A percentile compares a stretch with the other conserved stretches of the same genome.
Evolutionary conservation across 1,139 yeast genomes (phyloP).

Genomic region (Protomyces macrosporus): DNA sequence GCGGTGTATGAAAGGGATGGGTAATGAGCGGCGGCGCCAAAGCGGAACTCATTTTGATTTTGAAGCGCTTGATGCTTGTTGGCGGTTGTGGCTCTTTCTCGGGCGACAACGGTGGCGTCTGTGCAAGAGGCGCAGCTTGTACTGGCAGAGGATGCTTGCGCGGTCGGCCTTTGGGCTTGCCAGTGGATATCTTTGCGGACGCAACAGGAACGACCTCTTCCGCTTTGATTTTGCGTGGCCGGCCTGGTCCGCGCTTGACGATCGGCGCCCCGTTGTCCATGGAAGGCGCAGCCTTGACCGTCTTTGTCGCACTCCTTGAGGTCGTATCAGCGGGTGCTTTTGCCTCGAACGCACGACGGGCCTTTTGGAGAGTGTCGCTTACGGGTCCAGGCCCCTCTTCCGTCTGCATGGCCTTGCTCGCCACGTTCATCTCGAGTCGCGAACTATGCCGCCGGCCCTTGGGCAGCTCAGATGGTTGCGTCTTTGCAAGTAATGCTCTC

Average conservation of each 20-base stretch:
- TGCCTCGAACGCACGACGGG: too few species aligned
- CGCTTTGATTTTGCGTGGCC: background rate
- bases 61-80: background rate
- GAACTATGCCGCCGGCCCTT: background rate
- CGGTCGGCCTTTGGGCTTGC: too few species aligned
- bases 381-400: background rate
- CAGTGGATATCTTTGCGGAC: too few species aligned
- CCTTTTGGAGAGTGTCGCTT: too few species aligned
- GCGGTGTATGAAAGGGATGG: constrained; percentile 65
- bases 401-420: background rate
- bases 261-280: background rate
- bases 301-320: too few species aligned
- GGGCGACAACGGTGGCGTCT: too few species aligned
- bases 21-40: constrained; percentile 51
- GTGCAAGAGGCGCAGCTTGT: too few species aligned
- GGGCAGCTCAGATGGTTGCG: too few species aligned
- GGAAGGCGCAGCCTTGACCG: too few species aligned
- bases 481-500: background rate
- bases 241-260: background rate
- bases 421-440: background rate
- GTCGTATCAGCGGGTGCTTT: too few species aligned
- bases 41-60: background rate
- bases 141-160: too few species aligned
- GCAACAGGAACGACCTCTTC: background rate
- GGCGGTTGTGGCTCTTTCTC: background rate